Conservation (phyloP, 163 green algal species). For the Chlorella variabilis region DNA sequence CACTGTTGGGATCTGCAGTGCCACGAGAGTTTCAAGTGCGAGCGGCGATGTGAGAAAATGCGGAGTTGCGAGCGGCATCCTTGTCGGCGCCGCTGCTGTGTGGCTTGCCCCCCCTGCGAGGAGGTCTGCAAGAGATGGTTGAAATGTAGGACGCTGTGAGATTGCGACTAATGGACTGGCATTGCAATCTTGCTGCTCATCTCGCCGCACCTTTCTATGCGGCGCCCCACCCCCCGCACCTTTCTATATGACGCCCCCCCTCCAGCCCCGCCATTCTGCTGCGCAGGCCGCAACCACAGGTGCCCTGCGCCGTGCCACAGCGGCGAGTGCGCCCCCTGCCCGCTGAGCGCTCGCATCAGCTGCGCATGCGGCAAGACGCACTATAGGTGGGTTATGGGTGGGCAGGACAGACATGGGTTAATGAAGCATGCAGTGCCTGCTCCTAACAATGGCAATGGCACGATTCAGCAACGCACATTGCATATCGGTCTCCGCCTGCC, state of each 20-base stretch:
- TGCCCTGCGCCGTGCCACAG: constrained; percentile 83
- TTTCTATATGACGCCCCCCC: no score
- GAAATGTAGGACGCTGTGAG: not conserved
- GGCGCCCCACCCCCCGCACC: not conserved
- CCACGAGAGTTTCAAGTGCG: constrained; percentile 68
- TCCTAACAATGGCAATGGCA: not conserved
- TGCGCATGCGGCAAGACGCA: constrained; percentile 75
- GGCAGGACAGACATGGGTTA: not conserved
- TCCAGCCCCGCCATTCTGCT: not conserved
- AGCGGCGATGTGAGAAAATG: constrained; percentile 73
- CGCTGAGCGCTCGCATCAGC: constrained; percentile 64
- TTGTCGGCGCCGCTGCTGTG: constrained; percentile 87
- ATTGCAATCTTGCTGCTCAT: no score
- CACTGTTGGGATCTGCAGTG: constrained; percentile 58
- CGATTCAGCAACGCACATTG: no score
- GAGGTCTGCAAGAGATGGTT: constrained; percentile 57
- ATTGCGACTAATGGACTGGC: not conserved
- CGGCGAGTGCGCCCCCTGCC: constrained; percentile 77
- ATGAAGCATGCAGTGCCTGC: no score
- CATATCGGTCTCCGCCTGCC: no score
- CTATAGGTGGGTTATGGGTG: constrained; percentile 41
- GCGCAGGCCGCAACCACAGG: constrained; percentile 25
- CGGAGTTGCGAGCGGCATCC: constrained; percentile 77
- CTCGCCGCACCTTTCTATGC: no score
- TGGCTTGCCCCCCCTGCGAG: constrained; percentile 81